Evolutionary conservation across 208 protist species (phyloP), one percentile per base, ranked within the genome.

Genomic region (Porcisia deanei): DNA sequence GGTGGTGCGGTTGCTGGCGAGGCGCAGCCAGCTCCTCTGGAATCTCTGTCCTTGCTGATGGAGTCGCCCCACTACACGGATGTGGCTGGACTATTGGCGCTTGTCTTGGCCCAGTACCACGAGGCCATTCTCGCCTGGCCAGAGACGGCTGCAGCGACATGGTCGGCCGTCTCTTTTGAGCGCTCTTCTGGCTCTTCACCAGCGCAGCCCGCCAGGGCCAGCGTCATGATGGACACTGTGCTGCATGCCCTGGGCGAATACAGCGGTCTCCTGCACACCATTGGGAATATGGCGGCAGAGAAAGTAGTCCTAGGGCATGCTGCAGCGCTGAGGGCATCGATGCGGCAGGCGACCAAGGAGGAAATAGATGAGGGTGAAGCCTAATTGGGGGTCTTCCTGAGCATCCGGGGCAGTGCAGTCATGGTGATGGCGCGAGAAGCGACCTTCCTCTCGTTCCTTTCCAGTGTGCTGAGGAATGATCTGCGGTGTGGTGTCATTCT

Each of bases 71-170:
- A 90, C 41, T 86, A 84, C 55, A 84, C 83, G 20, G 92, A 96
- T 61, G 81, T 90, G 59, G 88, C 90, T 8, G 92, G 92, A 53
- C 75, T 91, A 6, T 73, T 96, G 52, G 89, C 88, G 14, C 84
- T 94, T 12, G 52, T 83, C 37, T 61, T 94, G 37, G 30, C 84
- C 41, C 71, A 85, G 67, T 81, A 86, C 71, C n/a, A 81, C 69
- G 63, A 76, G 39, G 30, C 20, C 68, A 59, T 76, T 34, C 18
- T 59, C 1, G 18, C 10, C 3, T 76, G 60, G 69, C 14, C 54
- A 53, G 69, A 69, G 59, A 63, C 39, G 65, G 73, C 25, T 43
- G 63, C 52, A 52, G 49, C 30, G n/a, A 37, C 55, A 16, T 47
- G 55, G 78, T 9, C 73, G 63, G n/a, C 55, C 55, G 34, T 54